Conservation (phyloP, 495 filamentous ascomycete species). For the Cladorrhinum samala region DNA sequence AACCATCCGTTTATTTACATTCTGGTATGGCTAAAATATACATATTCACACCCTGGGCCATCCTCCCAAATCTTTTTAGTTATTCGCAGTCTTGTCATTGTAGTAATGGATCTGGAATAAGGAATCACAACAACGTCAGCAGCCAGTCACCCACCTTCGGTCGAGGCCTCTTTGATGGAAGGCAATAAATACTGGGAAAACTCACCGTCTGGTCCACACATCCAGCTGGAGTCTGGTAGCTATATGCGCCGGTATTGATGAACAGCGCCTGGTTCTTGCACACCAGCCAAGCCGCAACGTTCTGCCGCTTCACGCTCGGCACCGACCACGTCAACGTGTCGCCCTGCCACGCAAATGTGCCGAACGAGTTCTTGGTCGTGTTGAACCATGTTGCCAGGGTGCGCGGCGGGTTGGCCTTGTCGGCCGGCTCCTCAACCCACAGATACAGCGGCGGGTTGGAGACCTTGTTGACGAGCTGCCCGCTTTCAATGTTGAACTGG, state of each 20-base stretch:
- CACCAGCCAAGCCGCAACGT: conserved; percentile 53
- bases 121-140: background rate
- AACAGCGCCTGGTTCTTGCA: conserved; percentile 48
- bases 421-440: conserved; percentile 44
- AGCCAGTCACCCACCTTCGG: background rate
- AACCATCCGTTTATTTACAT: too few relatives aligned
- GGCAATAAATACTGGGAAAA: too few relatives aligned
- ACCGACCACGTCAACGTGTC: conserved; percentile 51
- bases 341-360: conserved; percentile 51
- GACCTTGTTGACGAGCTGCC: conserved; percentile 51
- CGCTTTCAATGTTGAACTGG: conserved; percentile 52
- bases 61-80: too few relatives aligned
- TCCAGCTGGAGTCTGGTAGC: conserved; percentile 50
- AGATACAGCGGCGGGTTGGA: conserved; percentile 38
- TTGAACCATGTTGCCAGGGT: conserved; percentile 47
- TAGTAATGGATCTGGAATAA: conserved; percentile 35
- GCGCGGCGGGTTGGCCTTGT: conserved; percentile 36
- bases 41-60: too few relatives aligned
- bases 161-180: background rate
- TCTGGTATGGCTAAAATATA: too few relatives aligned
- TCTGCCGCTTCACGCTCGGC: conserved; percentile 45
- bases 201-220: conserved; percentile 55
- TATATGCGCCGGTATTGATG: conserved; percentile 56
- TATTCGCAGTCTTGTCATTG: conserved; percentile 31
- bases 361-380: conserved; percentile 47